Percentiles rank a stretch among this genome's conserved stretches.
Conservation (phyloP, 2,329 filamentous ascomycete species). For the Ilyonectria mors-panacis region DNA sequence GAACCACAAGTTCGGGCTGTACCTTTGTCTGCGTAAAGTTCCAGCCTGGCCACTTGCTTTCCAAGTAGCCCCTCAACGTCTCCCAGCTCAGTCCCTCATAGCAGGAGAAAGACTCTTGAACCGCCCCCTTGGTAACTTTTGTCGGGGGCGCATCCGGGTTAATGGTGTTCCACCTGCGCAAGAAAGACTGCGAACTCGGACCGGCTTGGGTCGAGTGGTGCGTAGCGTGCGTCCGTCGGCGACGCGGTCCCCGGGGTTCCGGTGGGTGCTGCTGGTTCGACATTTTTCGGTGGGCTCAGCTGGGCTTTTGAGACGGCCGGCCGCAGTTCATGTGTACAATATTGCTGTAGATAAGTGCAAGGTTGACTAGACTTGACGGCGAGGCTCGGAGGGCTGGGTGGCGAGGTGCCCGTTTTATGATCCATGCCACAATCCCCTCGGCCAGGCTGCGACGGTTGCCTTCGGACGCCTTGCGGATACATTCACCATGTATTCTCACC, state of each 20-base stretch:
- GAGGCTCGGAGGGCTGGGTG: not conserved
- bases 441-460: not conserved
- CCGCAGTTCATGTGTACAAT: not conserved
- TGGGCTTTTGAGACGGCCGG: not conserved
- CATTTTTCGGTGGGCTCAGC: not conserved
- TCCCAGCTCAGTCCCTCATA: not conserved
- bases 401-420: not conserved
- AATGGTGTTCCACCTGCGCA: not conserved
- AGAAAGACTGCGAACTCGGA: not conserved
- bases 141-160: not conserved
- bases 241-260: not conserved
- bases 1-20: not conserved
- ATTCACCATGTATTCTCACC: not conserved
- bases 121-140: not conserved
- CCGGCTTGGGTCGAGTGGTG: not conserved
- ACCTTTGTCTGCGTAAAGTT: not conserved
- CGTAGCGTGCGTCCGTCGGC: not conserved
- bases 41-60: not conserved
- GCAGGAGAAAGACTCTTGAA: not conserved
- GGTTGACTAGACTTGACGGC: not conserved
- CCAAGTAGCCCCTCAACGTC: conserved; percentile 3
- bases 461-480: not conserved
- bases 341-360: not conserved
- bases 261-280: not conserved
- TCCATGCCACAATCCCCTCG: not conserved